These are phyloP conservation scores for Alnus rubra DNA, from an alignment of 306 rosid genomes.

Conservation along the genomic window DNA sequence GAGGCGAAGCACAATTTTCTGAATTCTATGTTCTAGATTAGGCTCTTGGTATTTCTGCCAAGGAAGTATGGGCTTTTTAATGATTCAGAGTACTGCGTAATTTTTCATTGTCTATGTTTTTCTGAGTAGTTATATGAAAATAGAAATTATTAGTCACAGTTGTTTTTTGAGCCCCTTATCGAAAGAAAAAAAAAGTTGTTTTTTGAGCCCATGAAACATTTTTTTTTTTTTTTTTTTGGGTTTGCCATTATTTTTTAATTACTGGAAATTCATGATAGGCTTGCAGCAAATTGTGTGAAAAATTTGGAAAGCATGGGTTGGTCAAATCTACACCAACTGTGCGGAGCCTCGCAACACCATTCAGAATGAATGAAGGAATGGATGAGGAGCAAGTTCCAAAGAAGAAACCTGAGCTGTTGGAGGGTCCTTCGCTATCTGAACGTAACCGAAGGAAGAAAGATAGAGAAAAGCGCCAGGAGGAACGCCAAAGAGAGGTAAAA, in stretches of 20 bases:
- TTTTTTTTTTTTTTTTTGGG: background rate
- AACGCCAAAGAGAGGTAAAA: slow-evolving; percentile 93
- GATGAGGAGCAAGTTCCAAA: slow-evolving; percentile 71
- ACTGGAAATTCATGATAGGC: slow-evolving; percentile 47
- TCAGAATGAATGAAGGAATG: slow-evolving; percentile 92
- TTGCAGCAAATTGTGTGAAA: slow-evolving; percentile 71
- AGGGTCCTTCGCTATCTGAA: slow-evolving; percentile 84
- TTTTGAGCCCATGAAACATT: background rate
- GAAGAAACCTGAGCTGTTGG: slow-evolving; percentile 83
- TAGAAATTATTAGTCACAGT: background rate
- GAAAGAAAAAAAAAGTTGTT: no score
- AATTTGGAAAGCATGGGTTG: slow-evolving; percentile 90
- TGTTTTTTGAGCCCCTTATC: background rate
- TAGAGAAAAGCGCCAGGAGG: slow-evolving; percentile 88
- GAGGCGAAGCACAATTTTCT: background rate
- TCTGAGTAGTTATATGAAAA: background rate
- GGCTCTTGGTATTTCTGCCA: background rate
- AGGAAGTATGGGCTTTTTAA: background rate
- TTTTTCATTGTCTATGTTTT: background rate
- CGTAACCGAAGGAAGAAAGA: slow-evolving; percentile 79
- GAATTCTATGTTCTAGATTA: background rate
- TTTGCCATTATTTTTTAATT: background rate
- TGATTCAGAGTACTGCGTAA: background rate
- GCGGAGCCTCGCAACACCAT: slow-evolving; percentile 83
- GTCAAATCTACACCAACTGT: slow-evolving; percentile 74